Evolutionary conservation across 225 moss, liverwort and hornwort species (phyloP), one percentile per base, ranked within the genome.

Genomic region (Rhytidiadelphus loreus): DNA sequence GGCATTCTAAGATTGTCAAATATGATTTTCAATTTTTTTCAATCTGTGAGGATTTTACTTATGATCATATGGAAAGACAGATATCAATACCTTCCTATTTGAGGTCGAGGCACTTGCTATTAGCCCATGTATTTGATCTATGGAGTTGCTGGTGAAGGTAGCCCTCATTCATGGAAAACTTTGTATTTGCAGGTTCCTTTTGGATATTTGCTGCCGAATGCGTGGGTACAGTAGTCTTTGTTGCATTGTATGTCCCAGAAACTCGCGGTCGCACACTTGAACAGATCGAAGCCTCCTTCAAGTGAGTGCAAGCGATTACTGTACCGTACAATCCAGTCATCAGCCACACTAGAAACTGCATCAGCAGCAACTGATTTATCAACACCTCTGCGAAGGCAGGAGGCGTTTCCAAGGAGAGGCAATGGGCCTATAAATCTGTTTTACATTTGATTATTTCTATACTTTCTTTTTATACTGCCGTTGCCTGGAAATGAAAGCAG

Each of bases 261-360:
- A 98, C 98, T 63, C 93, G 95, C 9, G 98, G 98, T 41, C 93
- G 93, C 86, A 93, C 96, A 20, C 81, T 98, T 50, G 98, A 98
- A 86, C 92, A 98, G 87, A 96, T 96, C 61, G 95, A 98, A 92
- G 92, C 94, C 32, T 95, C 95, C 11, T 98, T 98, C 88, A 91
- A 87, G 39, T 92, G 75, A 92, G 65, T 64, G 33, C 69, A 23
- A 46, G 75, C 44, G 26, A 53, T 70, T 77, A 17, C 18, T 80
- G 25, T 84, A 25, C 10, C 64, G 28, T 81, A 35, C 11, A 32
- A 56, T 50, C 60, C 71, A 13, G 59, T 59, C 84, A 46, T 84
- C 29, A 64, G 44, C 44, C 64, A 56, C 66, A 28, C 16, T 66
- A 65, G 32, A 26, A 77, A 56, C 56, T 16, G 78, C 56, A 26